phyloP scores from a whole-genome alignment of 1,284 basidiomycete genomes.

The Tilletia setariae region DNA sequence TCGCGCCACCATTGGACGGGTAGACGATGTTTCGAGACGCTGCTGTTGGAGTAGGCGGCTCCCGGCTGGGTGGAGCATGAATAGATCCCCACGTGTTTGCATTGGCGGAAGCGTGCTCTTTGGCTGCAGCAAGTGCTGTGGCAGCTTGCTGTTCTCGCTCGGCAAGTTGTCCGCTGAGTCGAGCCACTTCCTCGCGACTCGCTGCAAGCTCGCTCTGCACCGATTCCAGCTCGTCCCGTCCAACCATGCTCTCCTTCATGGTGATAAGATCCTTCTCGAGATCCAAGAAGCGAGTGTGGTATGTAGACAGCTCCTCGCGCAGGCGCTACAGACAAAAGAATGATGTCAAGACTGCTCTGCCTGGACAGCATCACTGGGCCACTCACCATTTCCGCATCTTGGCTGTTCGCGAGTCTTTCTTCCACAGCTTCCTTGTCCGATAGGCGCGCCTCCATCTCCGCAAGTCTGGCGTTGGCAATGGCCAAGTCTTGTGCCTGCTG shows the following conservation, averaged over 20 bases:
- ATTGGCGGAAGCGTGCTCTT: not conserved
- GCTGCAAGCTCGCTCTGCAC: slow-evolving; percentile 22
- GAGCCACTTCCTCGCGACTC: slow-evolving; percentile 27
- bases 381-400: slow-evolving; percentile 26
- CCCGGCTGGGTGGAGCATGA: slow-evolving; percentile 23
- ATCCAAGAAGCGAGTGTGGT: slow-evolving; percentile 31
- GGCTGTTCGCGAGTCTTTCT: slow-evolving; percentile 23
- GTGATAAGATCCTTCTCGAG: slow-evolving; percentile 34
- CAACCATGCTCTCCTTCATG: slow-evolving; percentile 37
- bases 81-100: slow-evolving; percentile 29
- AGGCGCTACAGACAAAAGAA: slow-evolving; percentile 14
- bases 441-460: slow-evolving; percentile 25
- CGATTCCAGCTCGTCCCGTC: slow-evolving; percentile 21
- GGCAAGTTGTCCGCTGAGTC: slow-evolving; percentile 24
- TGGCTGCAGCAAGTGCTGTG: slow-evolving; percentile 3
- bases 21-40: not conserved
- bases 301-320: slow-evolving; percentile 23
- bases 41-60: not conserved
- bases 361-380: not conserved
- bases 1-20: not conserved
- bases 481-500: slow-evolving; percentile 24
- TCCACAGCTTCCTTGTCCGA: slow-evolving; percentile 26
- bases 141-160: slow-evolving; percentile 16
- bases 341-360: not conserved
- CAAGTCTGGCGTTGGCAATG: slow-evolving; percentile 19